Evolutionary conservation across 495 filamentous ascomycete genomes (phyloP).

Genomic region (Aspergillus heteromorphus): DNA sequence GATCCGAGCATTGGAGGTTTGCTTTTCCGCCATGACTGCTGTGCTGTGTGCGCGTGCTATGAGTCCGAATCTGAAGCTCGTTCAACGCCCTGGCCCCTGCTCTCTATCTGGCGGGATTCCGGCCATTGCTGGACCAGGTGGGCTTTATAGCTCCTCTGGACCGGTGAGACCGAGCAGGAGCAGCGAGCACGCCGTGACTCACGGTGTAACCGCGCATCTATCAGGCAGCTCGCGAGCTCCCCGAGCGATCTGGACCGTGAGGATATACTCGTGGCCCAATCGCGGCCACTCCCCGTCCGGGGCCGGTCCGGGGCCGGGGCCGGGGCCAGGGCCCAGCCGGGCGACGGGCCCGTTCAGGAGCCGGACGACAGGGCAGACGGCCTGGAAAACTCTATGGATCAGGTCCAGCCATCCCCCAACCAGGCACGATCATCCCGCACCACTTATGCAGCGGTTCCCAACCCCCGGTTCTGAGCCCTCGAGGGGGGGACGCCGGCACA

Average conservation of each 20-base stretch:
- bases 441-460: not conserved
- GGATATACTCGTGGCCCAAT: slow-evolving; percentile 7
- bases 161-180: not conserved
- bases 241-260: not conserved
- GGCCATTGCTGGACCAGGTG: not conserved
- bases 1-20: not conserved
- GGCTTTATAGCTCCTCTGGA: not conserved
- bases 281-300: slow-evolving; percentile 13
- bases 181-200: not conserved
- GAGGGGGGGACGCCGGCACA: not conserved
- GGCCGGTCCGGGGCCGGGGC: slow-evolving; percentile 28
- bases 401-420: not conserved
- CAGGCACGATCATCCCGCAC: not conserved
- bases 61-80: not conserved
- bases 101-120: not conserved
- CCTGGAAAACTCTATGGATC: not conserved
- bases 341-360: slow-evolving; percentile 22
- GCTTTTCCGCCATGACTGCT: not conserved
- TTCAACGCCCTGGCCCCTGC: not conserved
- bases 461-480: not conserved
- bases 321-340: slow-evolving; percentile 11
- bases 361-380: slow-evolving; percentile 11
- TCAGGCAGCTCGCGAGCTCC: not conserved
- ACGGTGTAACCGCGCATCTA: not conserved
- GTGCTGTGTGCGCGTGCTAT: not conserved